Evolutionary conservation across 2,329 filamentous ascomycete species (phyloP), one percentile per base, ranked within the genome.

Genomic region (Seiridium cupressi): DNA sequence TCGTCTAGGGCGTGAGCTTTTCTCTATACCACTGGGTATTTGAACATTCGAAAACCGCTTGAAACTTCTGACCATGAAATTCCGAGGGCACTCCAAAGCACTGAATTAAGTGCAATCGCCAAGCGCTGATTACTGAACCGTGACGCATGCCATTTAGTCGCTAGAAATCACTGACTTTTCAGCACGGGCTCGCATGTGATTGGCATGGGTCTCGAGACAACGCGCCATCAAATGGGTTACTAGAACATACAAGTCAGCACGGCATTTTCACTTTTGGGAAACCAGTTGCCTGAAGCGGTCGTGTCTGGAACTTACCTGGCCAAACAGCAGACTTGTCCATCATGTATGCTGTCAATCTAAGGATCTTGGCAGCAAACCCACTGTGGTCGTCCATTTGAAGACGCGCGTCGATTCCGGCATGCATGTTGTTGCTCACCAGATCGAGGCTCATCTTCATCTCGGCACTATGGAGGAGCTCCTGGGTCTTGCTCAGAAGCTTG

Each of bases 311-410:
- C 87, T 81, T 79, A 93, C 91, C 89, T 73, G 93, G 93, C 94
- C 95, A 99, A 35, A 97, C 92, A 65, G 91, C 90, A 63, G 92
- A 90, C 76, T 92, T 92, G 66, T 93, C 90, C 63, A 98, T 83
- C 83, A 96, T 90, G 76, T 92, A 90, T 53, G 93, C 91, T 64
- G 91, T 95, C 58, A 95, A 84, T 69, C 91, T 85, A 68, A 97
- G 78, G 53, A 97, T 87, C 78, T 93, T 95, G 63, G 90, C 89
- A 34, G 91, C 93, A 72, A 91, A 95, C 42, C 94, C 93, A 59
- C 86, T 87, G 69, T 88, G 80, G 60, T 86, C 83, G 68, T 82
- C 80, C 69, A 84, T 82, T 34, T 84, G 81, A 63, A 89, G 73
- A 57, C 81, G 78, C 62, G 82, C 78, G 60, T 85, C 82, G 4